Percentiles rank a stretch among this genome's conserved stretches.
Evolutionary conservation across 139 green algal species (phyloP).

Genomic region (Pycnococcus provasolii): DNA sequence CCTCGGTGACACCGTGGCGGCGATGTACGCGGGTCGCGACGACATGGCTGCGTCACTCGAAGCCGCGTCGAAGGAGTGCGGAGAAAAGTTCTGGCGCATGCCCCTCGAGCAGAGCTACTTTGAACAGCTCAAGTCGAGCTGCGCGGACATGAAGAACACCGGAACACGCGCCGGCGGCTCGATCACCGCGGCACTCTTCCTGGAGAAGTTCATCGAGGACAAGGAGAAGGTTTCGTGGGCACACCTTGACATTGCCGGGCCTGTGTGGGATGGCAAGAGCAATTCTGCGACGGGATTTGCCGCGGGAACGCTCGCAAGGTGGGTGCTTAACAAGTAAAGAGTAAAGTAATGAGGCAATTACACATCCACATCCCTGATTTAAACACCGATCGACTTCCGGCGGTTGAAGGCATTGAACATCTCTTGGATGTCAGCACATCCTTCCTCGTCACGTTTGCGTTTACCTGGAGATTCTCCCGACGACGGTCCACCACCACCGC

Average conservation of each 20-base stretch:
- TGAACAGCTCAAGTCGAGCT: conserved; percentile 53
- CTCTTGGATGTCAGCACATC: no score
- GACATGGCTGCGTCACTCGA: conserved; percentile 27
- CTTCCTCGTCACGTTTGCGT: no score
- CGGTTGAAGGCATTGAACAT: no score
- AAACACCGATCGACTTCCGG: no score
- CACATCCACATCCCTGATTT: no score
- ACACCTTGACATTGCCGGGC: conserved; percentile 86
- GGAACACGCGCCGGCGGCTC: conserved; percentile 51
- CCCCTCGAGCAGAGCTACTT: conserved; percentile 79
- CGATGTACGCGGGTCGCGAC: conserved; percentile 64
- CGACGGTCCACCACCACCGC: no score
- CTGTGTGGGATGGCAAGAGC: conserved; percentile 74
- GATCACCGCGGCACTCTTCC: conserved; percentile 89
- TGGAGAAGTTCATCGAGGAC: conserved; percentile 50
- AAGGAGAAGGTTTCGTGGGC: conserved; percentile 64
- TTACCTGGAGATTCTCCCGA: no score
- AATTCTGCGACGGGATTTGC: conserved; percentile 79
- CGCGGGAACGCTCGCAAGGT: conserved; percentile 66
- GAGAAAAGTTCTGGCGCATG: conserved; percentile 87
- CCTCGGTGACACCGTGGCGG: conserved; percentile 66
- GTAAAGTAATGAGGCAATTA: conserved; percentile 9
- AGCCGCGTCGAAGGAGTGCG: conserved; percentile 28
- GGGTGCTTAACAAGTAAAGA: conserved; percentile 39
- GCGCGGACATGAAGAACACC: conserved; percentile 86